Evolutionary conservation across 352 stramenopile genomes (phyloP).

Genomic region (Globisporangium yorkense): DNA sequence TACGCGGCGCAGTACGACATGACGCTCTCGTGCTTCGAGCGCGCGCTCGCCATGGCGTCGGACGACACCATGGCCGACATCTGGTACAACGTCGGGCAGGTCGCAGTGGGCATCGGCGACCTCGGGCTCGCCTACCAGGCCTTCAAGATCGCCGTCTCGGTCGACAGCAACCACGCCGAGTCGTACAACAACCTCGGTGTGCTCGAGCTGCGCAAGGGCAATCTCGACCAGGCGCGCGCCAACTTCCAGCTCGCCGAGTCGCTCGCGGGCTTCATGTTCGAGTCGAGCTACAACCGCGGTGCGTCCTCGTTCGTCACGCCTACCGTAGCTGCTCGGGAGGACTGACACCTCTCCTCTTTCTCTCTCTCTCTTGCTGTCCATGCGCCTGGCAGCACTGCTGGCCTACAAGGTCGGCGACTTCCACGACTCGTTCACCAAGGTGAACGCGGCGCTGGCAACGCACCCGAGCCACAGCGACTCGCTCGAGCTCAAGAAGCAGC

Average conservation of each 20-base stretch:
- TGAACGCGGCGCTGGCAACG: constrained; percentile 71
- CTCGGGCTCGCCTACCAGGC: constrained; percentile 90
- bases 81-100: constrained; percentile 94
- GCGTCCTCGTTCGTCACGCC: constrained; percentile 1
- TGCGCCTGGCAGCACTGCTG: constrained; percentile 56
- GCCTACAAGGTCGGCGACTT: constrained; percentile 90
- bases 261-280: constrained; percentile 86
- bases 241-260: constrained; percentile 80
- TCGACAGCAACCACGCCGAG: constrained; percentile 90
- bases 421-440: constrained; percentile 85
- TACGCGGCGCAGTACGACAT: constrained; percentile 94
- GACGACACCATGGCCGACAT: constrained; percentile 91
- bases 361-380: background rate
- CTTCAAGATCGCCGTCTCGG: constrained; percentile 91
- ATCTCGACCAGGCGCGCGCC: constrained; percentile 77
- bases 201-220: constrained; percentile 86
- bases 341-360: no score
- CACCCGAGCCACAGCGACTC: constrained; percentile 85
- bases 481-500: constrained; percentile 84
- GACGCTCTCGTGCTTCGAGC: constrained; percentile 91
- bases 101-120: constrained; percentile 91
- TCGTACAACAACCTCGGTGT: constrained; percentile 90
- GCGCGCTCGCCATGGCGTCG: constrained; percentile 78
- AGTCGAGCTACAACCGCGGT: constrained; percentile 90
- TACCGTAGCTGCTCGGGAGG: no score